Evolutionary conservation across 2,329 filamentous ascomycete species (phyloP).

Genomic region (Fusarium udum): DNA sequence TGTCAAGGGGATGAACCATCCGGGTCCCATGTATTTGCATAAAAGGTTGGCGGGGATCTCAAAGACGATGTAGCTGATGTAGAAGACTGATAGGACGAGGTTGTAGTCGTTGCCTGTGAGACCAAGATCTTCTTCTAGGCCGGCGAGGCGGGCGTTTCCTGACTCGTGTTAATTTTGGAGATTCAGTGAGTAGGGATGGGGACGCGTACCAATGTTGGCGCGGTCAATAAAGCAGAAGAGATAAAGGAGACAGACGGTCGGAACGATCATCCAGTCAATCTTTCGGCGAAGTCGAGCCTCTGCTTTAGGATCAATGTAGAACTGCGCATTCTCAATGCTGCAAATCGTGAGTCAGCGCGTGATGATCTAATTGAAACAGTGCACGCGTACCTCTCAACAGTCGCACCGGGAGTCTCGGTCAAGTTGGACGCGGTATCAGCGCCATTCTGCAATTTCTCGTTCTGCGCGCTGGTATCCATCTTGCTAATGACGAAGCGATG

Average conservation of each 20-base stretch:
- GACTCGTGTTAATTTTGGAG: background rate
- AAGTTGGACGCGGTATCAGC: slow-evolving; percentile 8
- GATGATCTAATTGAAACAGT: rapidly evolving
- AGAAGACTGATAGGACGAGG: slow-evolving; percentile 67
- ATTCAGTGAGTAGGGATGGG: rapidly evolving
- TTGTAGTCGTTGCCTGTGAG: slow-evolving; percentile 68
- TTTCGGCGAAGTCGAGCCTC: slow-evolving; percentile 17
- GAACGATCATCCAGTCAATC: slow-evolving; percentile 26
- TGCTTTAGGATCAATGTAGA: slow-evolving; percentile 16
- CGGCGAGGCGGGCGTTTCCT: slow-evolving; percentile 34
- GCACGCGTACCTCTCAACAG: background rate
- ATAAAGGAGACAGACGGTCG: slow-evolving; percentile 54
- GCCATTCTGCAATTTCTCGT: slow-evolving; percentile 14
- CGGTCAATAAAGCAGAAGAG: slow-evolving; percentile 74
- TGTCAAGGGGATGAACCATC: slow-evolving; percentile 69
- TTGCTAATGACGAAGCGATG: background rate
- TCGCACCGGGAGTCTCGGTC: background rate
- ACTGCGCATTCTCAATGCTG: slow-evolving; percentile 6
- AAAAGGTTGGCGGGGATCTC: slow-evolving; percentile 70
- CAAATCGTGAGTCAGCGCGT: background rate
- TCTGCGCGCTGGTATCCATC: background rate
- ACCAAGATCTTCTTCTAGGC: slow-evolving; percentile 29
- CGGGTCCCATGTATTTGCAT: slow-evolving; percentile 72
- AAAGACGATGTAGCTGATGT: slow-evolving; percentile 72
- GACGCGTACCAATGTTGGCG: slow-evolving; percentile 39